Evolutionary conservation across 2,329 filamentous ascomycete genomes (phyloP).

Genomic region (Cercospora zeina): DNA sequence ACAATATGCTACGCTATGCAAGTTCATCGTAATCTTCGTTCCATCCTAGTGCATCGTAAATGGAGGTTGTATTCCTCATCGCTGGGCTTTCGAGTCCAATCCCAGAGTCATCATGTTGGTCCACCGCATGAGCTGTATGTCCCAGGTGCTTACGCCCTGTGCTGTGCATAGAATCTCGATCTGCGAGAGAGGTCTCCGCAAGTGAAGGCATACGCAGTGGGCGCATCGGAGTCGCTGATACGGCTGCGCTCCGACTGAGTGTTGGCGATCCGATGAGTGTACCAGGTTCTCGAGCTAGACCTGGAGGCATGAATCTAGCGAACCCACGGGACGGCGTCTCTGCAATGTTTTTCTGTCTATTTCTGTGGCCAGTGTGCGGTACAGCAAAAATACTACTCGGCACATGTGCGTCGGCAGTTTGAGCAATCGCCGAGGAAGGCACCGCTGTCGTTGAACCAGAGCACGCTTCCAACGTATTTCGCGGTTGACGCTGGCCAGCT

Average conservation of each 20-base stretch:
- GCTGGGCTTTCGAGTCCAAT: slow-evolving; percentile 12
- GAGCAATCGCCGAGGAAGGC: slow-evolving; percentile 42
- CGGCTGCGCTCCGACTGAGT: slow-evolving; percentile 20
- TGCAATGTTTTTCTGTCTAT: slow-evolving; percentile 35
- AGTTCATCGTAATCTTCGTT: slow-evolving; percentile 47
- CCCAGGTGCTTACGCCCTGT: background rate
- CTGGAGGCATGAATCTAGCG: slow-evolving; percentile 36
- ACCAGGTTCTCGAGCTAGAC: slow-evolving; percentile 27
- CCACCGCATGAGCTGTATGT: background rate
- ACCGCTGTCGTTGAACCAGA: slow-evolving; percentile 41
- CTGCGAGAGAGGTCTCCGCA: slow-evolving; percentile 16
- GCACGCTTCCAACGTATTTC: slow-evolving; percentile 34
- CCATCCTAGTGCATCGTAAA: slow-evolving; percentile 51
- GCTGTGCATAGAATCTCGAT: slow-evolving; percentile 4
- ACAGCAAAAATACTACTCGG: slow-evolving; percentile 34
- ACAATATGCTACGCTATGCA: slow-evolving; percentile 15
- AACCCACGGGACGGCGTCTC: slow-evolving; percentile 49
- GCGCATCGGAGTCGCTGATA: slow-evolving; percentile 25
- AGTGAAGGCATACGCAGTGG: slow-evolving; percentile 27
- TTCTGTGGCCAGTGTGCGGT: slow-evolving; percentile 35
- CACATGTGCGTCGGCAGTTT: slow-evolving; percentile 25
- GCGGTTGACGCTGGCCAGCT: slow-evolving; percentile 24
- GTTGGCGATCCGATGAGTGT: slow-evolving; percentile 31
- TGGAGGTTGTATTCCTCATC: slow-evolving; percentile 15
- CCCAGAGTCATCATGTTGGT: slow-evolving; percentile 15